Conservation (phyloP, 2,329 filamentous ascomycete species). For the Helicocarpus griseus region DNA sequence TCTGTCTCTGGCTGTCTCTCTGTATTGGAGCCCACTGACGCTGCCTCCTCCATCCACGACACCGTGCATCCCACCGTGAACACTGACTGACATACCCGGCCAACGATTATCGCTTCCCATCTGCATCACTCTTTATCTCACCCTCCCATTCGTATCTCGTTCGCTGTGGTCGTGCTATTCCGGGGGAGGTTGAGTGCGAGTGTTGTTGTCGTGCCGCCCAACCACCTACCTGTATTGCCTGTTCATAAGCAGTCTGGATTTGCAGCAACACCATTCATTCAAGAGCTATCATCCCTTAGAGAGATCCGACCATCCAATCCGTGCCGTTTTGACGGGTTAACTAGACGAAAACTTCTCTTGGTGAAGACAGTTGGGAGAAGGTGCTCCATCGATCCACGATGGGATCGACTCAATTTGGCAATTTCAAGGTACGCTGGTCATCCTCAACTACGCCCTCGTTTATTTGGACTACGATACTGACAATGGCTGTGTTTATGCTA, state of each 20-base stretch:
- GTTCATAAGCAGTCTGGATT: background rate
- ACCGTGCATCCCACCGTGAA: too few species aligned
- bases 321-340: background rate
- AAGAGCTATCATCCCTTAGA: background rate
- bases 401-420: slow-evolving; percentile 48
- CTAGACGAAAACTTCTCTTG: background rate
- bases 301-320: background rate
- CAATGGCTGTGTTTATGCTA: slow-evolving; percentile 10
- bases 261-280: background rate
- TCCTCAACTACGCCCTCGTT: slow-evolving; percentile 1
- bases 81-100: too few species aligned
- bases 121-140: background rate
- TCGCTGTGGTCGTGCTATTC: background rate
- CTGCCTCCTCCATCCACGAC: background rate
- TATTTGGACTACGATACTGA: background rate
- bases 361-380: background rate
- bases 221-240: background rate
- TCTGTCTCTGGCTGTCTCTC: too few species aligned
- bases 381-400: slow-evolving; percentile 23
- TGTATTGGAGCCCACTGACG: too few species aligned
- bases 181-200: background rate
- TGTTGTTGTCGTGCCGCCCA: background rate
- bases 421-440: slow-evolving; percentile 43
- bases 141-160: background rate
- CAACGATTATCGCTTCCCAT: too few species aligned